Evolutionary conservation across 2,329 filamentous ascomycete genomes (phyloP), one percentile per base, ranked within the genome.

Genomic region (Beauveria medogensis): DNA sequence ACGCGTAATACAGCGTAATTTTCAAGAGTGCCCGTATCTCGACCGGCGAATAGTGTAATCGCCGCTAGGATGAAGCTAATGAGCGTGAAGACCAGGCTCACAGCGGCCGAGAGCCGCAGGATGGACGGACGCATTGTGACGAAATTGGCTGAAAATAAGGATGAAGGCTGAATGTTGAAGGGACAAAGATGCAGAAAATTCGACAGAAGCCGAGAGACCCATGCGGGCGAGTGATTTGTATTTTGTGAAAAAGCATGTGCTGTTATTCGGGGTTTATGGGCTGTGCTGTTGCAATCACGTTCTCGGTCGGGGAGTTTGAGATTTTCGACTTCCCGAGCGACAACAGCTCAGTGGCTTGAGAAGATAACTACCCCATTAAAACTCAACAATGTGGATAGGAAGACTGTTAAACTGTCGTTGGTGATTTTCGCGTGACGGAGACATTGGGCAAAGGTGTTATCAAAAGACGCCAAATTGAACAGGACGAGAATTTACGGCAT

Each of bases 11-110:
- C 34, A 24, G 59, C 59, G 47, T 55, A 55, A 14, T 61, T 48
- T 57, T 61, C 59, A 14, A 61, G 52, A 12, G 40, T 44, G 18
- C 44, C 59, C 8, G 28, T 14, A 16, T 51, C 24, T 9, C 34
- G 46, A 22, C 59, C 59, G 9, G 59, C 52, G 20, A 61, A 56
- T 8, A 61, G 44, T 12, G 53, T 34, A 24, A 61, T 46, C 10
- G 28, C 43, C n/a, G 52, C 34, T 8, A 57, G 20, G 53, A 61
- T 50, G 30, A 55, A 40, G 46, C 52, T 46, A 30, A 51, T 26
- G 20, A 57, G 8, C 9, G 37, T 47, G 12, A 55, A n/a, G 44
- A 51, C 30, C 12, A 61, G 37, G 30, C 40, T 50, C 24, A 24
- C 56, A 8, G 5, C 28, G 24, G 43, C 37, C 3, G 28, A 20